Evolutionary conservation across 352 stramenopile genomes (phyloP), one percentile per base, ranked within the genome.

Genomic region (Globisporangium takayamanum): DNA sequence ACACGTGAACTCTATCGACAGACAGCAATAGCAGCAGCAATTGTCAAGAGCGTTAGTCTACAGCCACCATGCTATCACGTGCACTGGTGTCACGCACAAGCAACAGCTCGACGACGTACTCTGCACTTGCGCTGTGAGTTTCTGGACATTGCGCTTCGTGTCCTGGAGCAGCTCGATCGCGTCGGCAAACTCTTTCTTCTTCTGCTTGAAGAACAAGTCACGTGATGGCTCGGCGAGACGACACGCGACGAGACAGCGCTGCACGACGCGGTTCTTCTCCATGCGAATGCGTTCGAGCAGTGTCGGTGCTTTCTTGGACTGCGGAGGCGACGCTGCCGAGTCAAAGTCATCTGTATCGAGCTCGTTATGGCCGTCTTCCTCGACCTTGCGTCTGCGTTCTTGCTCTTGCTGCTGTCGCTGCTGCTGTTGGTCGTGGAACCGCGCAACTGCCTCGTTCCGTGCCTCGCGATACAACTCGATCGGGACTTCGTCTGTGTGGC

Each of bases 241-340:
- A 33, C 70, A 76, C 2, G 62, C 67, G 37, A 92, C 74, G 16
- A 89, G 71, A 22, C 76, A 56, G 30, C 74, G 79, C 66, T 92
- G 81, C 26, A 92, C 69, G 11, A 81, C 46, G 33, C 81, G 79
- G 59, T 92, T 92, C 62, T 87, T 87, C 55, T 72, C 65, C 49
- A 73, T 65, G 16, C 66, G 72, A 0, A 73, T 55, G 5, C 74
- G 67, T 0, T 75, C 75, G 41, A 85, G 61, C 36, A 63, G 53
- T 0, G 37, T 50, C 0, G 42, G 42, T 11, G 50, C 15, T 5
- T 58, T 58, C 22, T 41, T 37, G 10, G 50, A 8, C 15, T 49
- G 44, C 44, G 44, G 5, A 15, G 18, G 18, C 10, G 44, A 49
- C 5, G 10, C 5, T 18, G n/a, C 5, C 7, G 44, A 49, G 44